Evolutionary conservation across 1,139 yeast genomes (phyloP).

Genomic region (Taphrina pruni): DNA sequence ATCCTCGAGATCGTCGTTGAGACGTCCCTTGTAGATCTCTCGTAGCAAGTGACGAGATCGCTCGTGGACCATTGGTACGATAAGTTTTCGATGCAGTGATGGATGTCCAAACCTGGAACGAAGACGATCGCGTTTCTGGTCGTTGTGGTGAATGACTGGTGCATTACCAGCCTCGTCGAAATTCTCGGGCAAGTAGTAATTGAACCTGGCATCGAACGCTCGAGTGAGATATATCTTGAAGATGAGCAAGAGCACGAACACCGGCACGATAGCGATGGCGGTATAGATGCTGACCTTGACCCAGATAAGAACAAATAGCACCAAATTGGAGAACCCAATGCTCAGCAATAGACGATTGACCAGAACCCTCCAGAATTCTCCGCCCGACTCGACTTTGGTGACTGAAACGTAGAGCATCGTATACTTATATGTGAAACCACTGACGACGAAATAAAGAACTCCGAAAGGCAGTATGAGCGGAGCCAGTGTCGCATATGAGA

Average conservation of each 20-base stretch:
- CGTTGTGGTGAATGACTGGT: constrained; percentile 41
- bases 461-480: constrained; percentile 54
- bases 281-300: constrained; percentile 44
- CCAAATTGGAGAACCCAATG: constrained; percentile 52
- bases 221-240: constrained; percentile 49
- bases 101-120: constrained; percentile 51
- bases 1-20: constrained; percentile 30
- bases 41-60: constrained; percentile 49
- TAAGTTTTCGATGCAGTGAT: constrained; percentile 49
- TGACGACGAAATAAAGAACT: constrained; percentile 51
- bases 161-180: constrained; percentile 47
- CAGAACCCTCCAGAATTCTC: constrained; percentile 54
- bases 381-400: constrained; percentile 55
- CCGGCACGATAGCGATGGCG: constrained; percentile 52
- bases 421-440: constrained; percentile 53
- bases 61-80: constrained; percentile 53
- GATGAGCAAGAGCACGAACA: constrained; percentile 49
- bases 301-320: constrained; percentile 54
- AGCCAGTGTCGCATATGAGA: constrained; percentile 54
- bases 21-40: constrained; percentile 43
- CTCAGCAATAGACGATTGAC: constrained; percentile 53
- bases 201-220: constrained; percentile 49
- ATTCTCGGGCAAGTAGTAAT: constrained; percentile 50
- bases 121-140: constrained; percentile 46
- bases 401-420: constrained; percentile 52